Percentiles rank a stretch among this genome's conserved stretches.
These are phyloP conservation scores for Podospora fimiseda DNA, from an alignment of 495 filamentous ascomycete genomes.

Conservation along the genomic window DNA sequence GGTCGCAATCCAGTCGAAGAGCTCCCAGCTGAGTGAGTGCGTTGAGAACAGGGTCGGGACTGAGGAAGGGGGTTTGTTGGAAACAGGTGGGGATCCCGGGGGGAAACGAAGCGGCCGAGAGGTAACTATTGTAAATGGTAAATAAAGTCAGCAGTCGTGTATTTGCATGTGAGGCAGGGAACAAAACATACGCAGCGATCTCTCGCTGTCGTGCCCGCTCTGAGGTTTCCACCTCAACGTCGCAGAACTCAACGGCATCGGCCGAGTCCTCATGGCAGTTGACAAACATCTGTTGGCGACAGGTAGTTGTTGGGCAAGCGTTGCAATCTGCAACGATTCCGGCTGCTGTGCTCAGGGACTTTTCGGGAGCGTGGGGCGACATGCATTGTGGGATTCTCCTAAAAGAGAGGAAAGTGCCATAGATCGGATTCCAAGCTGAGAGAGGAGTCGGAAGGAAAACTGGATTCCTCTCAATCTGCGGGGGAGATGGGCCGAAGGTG, in stretches of 20 bases:
- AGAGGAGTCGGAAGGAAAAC: background rate
- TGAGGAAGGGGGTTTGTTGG: slow-evolving; percentile 5
- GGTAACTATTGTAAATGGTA: no score
- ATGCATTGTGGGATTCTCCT: background rate
- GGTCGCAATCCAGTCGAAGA: slow-evolving; percentile 30
- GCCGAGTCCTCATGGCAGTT: background rate
- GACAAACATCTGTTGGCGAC: background rate
- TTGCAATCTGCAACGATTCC: background rate
- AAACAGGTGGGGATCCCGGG: slow-evolving; percentile 5
- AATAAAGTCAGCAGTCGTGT: no score
- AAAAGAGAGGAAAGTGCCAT: background rate
- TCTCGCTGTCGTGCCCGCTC: slow-evolving; percentile 23
- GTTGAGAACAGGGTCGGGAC: slow-evolving; percentile 35
- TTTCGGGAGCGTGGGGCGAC: background rate
- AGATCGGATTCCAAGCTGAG: background rate
- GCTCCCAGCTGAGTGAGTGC: slow-evolving; percentile 40
- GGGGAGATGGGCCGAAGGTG: background rate
- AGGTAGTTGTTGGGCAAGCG: background rate
- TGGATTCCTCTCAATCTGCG: background rate
- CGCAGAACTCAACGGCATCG: background rate
- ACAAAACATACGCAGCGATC: slow-evolving; percentile 18
- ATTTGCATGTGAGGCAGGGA: background rate
- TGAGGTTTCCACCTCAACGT: slow-evolving; percentile 10
- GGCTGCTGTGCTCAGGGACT: background rate
- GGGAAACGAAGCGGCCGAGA: slow-evolving; percentile 22